Evolutionary conservation across 768 basidiomycete species (phyloP), one percentile per base, ranked within the genome.

Genomic region (Rhodotorula sphaerocarpa): DNA sequence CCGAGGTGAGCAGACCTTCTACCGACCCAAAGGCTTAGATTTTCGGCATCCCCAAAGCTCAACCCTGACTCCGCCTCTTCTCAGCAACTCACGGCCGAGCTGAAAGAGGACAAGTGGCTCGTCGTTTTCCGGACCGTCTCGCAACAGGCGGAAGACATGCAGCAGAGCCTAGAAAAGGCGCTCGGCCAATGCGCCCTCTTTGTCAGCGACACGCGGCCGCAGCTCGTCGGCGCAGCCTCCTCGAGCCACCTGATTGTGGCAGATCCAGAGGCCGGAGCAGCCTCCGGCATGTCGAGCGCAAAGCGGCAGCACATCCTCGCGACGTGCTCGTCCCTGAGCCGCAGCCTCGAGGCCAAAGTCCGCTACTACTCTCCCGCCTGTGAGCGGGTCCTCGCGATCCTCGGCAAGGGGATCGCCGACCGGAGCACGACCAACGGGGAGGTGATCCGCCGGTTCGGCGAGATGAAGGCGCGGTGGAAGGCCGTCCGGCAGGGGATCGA

Each of bases 341-440:
- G 65, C 50, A 59, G 67, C 55, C 53, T 70, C 7, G 52, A 45
- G 33, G 54, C 62, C 59, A 52, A 55, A 39, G 44, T 50, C 71
- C 92, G 90, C 73, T 90, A 95, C 74, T 97, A 97, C 74, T 84
- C 90, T 77, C 95, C 93, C 2, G 90, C 90, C 42, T 88, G 88
- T 6, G 86, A 84, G 11, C 91, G 93, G 73, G 91, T 93, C 50
- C 80, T 97, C 30, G 83, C 86, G 30, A 91, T 95, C 70, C 86
- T 97, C 70, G 90, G 90, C 74, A 95, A 90, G 75, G 91, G 91
- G 30, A 87, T 96, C 33, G 83, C 83, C 59, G 91, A 95, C 67
- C 83, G 92, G 58, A 86, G 90, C 9, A 96, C 92, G 27, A 92
- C 90, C 81, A 97, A 96, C 67, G 93, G 93, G 2, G 93, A 96